Conservation (phyloP, 768 basidiomycete species). For the Leccinum uliginosum region DNA sequence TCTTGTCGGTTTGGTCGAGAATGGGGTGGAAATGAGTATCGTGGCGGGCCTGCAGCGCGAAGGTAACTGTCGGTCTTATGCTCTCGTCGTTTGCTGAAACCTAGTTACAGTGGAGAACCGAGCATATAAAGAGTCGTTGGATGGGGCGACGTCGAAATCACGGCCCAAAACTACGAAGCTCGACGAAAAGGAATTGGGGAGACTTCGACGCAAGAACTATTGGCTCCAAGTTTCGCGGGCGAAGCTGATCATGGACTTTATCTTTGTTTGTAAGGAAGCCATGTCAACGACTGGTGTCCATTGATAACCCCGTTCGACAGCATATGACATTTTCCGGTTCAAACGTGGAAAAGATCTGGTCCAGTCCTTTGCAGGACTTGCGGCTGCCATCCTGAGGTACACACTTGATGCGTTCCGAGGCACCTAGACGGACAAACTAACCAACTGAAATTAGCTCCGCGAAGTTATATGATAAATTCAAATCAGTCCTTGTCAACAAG, state of each 20-base stretch:
- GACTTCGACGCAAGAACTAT: conserved; percentile 67
- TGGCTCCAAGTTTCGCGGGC: conserved; percentile 69
- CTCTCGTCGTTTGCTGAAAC: not conserved
- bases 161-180: conserved; percentile 51
- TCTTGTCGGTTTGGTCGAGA: conserved; percentile 77
- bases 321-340: conserved; percentile 74
- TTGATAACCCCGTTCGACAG: conserved; percentile 35
- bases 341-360: conserved; percentile 56
- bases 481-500: conserved; percentile 54
- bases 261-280: conserved; percentile 67
- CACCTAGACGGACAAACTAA: not conserved
- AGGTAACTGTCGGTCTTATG: conserved; percentile 37
- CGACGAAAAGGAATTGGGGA: conserved; percentile 65
- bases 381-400: conserved; percentile 71
- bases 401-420: conserved; percentile 9
- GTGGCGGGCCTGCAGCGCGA: conserved; percentile 59
- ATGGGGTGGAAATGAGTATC: conserved; percentile 72
- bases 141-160: conserved; percentile 65
- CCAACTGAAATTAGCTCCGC: conserved; percentile 46
- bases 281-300: conserved; percentile 18
- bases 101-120: conserved; percentile 60
- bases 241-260: conserved; percentile 79
- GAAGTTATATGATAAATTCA: conserved; percentile 74
- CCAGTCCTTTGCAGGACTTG: conserved; percentile 64
- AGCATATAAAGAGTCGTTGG: conserved; percentile 69